Evolutionary conservation across 805 yeast species (phyloP).

Genomic region (Yamadazyma sp.): DNA sequence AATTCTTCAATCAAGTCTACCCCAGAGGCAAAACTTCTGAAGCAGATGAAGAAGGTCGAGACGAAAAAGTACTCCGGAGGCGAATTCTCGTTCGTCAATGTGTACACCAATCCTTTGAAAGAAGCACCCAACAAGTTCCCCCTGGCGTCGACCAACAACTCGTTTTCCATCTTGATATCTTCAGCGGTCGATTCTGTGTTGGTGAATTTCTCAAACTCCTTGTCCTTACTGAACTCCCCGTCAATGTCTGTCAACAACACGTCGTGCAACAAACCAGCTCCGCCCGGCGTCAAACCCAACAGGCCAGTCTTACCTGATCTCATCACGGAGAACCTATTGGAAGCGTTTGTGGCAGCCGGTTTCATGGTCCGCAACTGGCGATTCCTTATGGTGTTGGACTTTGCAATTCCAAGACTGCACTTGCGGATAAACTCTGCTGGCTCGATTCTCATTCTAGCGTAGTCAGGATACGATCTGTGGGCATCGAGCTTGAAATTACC

Average conservation of each 20-base stretch:
- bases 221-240: conserved; percentile 31
- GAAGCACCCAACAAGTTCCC: conserved; percentile 67
- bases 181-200: conserved; percentile 13
- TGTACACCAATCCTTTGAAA: conserved; percentile 62
- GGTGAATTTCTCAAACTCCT: conserved; percentile 38
- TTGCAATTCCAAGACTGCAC: conserved; percentile 62
- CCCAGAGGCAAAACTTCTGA: conserved; percentile 68
- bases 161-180: conserved; percentile 30
- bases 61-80: conserved; percentile 68
- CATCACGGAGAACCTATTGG: conserved; percentile 50
- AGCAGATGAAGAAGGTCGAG: conserved; percentile 75
- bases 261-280: conserved; percentile 45
- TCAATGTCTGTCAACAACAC: conserved; percentile 28
- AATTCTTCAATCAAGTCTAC: conserved; percentile 67
- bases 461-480: conserved; percentile 68
- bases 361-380: conserved; percentile 22
- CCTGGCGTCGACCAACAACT: conserved; percentile 51
- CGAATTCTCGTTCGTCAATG: conserved; percentile 63
- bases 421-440: conserved; percentile 59
- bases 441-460: conserved; percentile 52
- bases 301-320: conserved; percentile 52
- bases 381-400: conserved; percentile 28
- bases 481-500: conserved; percentile 63
- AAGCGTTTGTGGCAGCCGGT: conserved; percentile 19
- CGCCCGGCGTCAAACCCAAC: conserved; percentile 47